phyloP scores from a whole-genome alignment of 352 stramenopile species.

The Plasmopara muralis region DNA sequence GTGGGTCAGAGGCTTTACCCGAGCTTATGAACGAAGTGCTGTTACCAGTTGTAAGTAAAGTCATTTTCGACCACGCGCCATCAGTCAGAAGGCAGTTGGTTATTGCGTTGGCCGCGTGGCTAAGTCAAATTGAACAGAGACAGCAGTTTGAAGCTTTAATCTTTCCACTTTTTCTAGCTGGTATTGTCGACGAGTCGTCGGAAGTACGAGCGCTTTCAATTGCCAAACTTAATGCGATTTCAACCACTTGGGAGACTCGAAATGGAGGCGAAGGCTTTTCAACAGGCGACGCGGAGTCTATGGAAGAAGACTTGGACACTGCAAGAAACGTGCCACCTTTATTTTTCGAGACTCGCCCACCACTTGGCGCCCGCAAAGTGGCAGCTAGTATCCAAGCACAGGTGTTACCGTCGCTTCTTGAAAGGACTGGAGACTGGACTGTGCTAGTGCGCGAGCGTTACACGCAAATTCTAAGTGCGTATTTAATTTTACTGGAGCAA shows the following conservation, averaged over 20 bases:
- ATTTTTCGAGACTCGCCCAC: conserved; percentile 48
- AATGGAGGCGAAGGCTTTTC: conserved; percentile 16
- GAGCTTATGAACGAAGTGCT: conserved; percentile 77
- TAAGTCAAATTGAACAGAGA: conserved; percentile 43
- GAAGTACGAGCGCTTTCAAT: conserved; percentile 45
- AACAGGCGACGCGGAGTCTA: conserved; percentile 24
- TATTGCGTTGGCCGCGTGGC: conserved; percentile 51
- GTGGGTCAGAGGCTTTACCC: conserved; percentile 49
- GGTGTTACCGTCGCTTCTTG: conserved; percentile 49
- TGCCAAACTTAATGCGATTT: conserved; percentile 40
- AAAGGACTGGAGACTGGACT: conserved; percentile 77
- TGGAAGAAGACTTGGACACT: conserved; percentile 29
- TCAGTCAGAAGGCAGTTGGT: conserved; percentile 69
- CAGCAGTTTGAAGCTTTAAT: conserved; percentile 57
- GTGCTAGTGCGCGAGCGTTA: conserved; percentile 69
- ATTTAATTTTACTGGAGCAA: conserved; percentile 58
- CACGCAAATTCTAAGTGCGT: conserved; percentile 59
- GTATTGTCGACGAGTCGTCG: conserved; percentile 59
- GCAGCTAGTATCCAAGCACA: conserved; percentile 39
- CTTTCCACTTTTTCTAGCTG: conserved; percentile 62
- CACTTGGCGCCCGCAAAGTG: conserved; percentile 39
- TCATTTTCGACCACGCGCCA: conserved; percentile 61
- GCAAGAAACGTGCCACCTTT: conserved; percentile 21
- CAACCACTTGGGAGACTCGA: conserved; percentile 35
- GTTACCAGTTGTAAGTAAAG: conserved; percentile 53